Percentiles rank a stretch among this genome's conserved stretches.
Conservation (phyloP, 2,329 filamentous ascomycete species). For the Penicillium sp. region DNA sequence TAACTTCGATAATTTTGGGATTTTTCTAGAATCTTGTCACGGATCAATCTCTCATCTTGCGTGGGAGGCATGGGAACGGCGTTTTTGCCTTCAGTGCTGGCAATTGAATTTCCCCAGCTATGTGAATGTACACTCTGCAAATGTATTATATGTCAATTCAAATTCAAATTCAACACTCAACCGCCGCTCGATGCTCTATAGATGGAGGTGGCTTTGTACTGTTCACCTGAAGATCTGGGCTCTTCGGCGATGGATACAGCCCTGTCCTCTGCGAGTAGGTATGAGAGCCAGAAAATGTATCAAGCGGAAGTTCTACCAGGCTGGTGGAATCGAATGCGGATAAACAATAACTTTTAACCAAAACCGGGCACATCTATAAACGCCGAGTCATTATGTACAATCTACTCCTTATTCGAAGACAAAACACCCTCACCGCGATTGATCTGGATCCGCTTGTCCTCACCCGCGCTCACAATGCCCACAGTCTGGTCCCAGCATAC, state of each 20-base stretch:
- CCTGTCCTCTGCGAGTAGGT: no score
- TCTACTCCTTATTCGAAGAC: slow-evolving; percentile 31
- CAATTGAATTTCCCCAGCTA: slow-evolving; percentile 13
- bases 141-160: slow-evolving; percentile 26
- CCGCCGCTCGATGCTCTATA: neutral
- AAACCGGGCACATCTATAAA: slow-evolving; percentile 30
- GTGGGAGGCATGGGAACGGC: slow-evolving; percentile 29
- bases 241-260: no score
- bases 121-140: slow-evolving; percentile 21
- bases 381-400: slow-evolving; percentile 33
- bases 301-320: no score
- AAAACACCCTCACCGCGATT: slow-evolving; percentile 65
- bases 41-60: slow-evolving; percentile 23
- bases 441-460: slow-evolving; percentile 93
- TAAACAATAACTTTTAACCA: slow-evolving; percentile 32
- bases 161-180: neutral
- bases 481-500: slow-evolving; percentile 83
- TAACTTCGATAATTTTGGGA: slow-evolving; percentile 18
- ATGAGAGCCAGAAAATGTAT: no score
- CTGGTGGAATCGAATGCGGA: neutral
- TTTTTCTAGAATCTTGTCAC: slow-evolving; percentile 20
- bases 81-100: slow-evolving; percentile 27
- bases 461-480: slow-evolving; percentile 87
- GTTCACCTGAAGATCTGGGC: no score
- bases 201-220: no score